Conservation (phyloP, 1,284 basidiomycete genomes). For the Prillingera fragicola region DNA sequence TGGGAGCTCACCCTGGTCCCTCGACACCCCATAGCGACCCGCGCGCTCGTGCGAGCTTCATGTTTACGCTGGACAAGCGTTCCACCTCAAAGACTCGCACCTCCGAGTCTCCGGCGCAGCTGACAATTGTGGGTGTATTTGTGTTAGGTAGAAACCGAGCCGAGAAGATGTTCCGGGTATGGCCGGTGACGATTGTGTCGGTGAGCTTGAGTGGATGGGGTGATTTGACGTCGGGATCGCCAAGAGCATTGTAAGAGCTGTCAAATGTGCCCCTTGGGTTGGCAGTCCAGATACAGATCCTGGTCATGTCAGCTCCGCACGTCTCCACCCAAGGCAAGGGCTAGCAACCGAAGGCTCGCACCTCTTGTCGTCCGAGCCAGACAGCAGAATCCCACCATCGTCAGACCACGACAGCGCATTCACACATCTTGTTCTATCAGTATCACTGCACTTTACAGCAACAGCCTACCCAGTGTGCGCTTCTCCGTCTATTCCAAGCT, state of each 20-base stretch:
- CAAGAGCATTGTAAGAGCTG: background rate
- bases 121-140: slow-evolving; percentile 49
- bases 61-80: slow-evolving; percentile 49
- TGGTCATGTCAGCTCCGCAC: slow-evolving; percentile 36
- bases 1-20: slow-evolving; percentile 41
- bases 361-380: slow-evolving; percentile 77
- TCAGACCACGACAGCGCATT: slow-evolving; percentile 79
- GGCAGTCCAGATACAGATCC: slow-evolving; percentile 65
- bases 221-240: slow-evolving; percentile 29
- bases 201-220: slow-evolving; percentile 60
- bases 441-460: background rate
- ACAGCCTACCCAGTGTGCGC: slow-evolving; percentile 36
- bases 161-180: slow-evolving; percentile 81
- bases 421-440: slow-evolving; percentile 54
- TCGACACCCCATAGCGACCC: slow-evolving; percentile 26
- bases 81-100: slow-evolving; percentile 76
- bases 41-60: slow-evolving; percentile 16
- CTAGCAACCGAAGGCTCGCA: slow-evolving; percentile 47
- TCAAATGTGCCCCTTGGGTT: slow-evolving; percentile 32
- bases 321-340: background rate
- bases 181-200: slow-evolving; percentile 66
- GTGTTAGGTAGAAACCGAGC: slow-evolving; percentile 69
- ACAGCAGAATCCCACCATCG: slow-evolving; percentile 66
- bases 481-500: slow-evolving; percentile 27
- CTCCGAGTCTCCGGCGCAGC: slow-evolving; percentile 71